phyloP scores from a whole-genome alignment of 2,329 filamentous ascomycete species.

The Dactylellina cionopaga region DNA sequence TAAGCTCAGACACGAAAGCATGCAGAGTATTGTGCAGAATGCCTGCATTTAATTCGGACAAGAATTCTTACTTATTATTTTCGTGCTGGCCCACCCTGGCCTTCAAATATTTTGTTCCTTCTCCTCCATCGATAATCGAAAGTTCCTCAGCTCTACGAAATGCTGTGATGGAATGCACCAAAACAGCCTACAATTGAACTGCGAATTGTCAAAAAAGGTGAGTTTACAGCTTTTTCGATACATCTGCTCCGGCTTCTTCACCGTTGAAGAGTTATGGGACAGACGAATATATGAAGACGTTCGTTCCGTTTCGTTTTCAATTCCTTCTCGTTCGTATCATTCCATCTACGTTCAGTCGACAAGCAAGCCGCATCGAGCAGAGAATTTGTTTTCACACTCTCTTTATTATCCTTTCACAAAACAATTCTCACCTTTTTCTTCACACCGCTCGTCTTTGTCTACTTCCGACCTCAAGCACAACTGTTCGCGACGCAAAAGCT shows the following conservation, averaged over 20 bases:
- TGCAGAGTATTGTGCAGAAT: constrained; percentile 53
- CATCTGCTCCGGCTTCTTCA: constrained; percentile 25
- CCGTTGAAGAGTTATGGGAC: constrained; percentile 17
- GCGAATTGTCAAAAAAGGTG: constrained; percentile 42
- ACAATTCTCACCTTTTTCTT: constrained; percentile 31
- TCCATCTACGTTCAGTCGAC: constrained; percentile 52
- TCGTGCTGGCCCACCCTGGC: constrained; percentile 49
- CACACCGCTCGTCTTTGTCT: constrained; percentile 40
- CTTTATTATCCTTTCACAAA: constrained; percentile 43
- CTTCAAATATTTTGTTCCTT: constrained; percentile 52
- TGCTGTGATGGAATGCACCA: constrained; percentile 53
- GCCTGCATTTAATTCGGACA: constrained; percentile 35
- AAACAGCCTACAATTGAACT: constrained; percentile 48
- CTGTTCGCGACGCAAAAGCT: constrained; percentile 41
- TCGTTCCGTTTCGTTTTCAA: constrained; percentile 50
- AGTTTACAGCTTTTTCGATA: constrained; percentile 43
- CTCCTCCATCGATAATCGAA: constrained; percentile 53
- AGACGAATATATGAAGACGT: constrained; percentile 50
- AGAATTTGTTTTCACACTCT: constrained; percentile 53
- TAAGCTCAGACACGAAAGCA: constrained; percentile 53
- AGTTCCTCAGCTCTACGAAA: constrained; percentile 53
- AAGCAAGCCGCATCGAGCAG: constrained; percentile 53
- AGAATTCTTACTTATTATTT: constrained; percentile 52
- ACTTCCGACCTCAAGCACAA: constrained; percentile 41
- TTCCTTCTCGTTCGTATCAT: constrained; percentile 50